phyloP scores from a whole-genome alignment of 179 eudicot genomes.

The Carnegiea gigantea region DNA sequence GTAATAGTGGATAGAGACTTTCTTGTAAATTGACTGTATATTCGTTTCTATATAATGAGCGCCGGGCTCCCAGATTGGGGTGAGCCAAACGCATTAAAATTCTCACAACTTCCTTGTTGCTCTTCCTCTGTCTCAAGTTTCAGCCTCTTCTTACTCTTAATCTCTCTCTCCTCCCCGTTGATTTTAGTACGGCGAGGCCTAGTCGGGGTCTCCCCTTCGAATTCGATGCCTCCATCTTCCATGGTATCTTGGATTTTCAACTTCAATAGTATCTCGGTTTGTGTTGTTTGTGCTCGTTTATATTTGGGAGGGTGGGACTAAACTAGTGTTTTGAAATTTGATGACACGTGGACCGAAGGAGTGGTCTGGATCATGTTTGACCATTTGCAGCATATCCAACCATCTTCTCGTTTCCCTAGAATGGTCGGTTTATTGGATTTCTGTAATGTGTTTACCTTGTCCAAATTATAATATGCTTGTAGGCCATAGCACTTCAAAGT shows the following conservation, averaged over 20 bases:
- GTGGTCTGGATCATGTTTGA: not conserved
- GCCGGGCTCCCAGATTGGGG: too few relatives aligned
- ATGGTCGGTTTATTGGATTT: constrained; percentile 21
- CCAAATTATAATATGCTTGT: too few relatives aligned
- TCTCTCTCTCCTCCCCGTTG: constrained; percentile 11
- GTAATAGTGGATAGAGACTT: too few relatives aligned
- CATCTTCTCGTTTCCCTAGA: not conserved
- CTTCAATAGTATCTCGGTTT: too few relatives aligned
- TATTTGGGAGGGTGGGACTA: not conserved
- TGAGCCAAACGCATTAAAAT: too few relatives aligned
- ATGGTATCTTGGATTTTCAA: not conserved
- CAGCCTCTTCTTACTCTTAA: constrained; percentile 20
- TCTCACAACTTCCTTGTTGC: not conserved
- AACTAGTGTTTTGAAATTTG: not conserved
- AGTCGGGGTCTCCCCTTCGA: not conserved
- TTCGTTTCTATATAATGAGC: too few relatives aligned
- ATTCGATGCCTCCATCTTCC: constrained; percentile 23
- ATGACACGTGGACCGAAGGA: too few relatives aligned
- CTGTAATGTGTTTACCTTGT: not conserved
- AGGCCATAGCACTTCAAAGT: too few relatives aligned
- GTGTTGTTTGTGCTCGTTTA: too few relatives aligned
- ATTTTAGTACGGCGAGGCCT: not conserved
- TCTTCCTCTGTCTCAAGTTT: constrained; percentile 12
- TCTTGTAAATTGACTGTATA: too few relatives aligned
- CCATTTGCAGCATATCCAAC: constrained; percentile 3